Conservation (phyloP, 164 flowering plant species). For the Dillenia suffruticosa region DNA sequence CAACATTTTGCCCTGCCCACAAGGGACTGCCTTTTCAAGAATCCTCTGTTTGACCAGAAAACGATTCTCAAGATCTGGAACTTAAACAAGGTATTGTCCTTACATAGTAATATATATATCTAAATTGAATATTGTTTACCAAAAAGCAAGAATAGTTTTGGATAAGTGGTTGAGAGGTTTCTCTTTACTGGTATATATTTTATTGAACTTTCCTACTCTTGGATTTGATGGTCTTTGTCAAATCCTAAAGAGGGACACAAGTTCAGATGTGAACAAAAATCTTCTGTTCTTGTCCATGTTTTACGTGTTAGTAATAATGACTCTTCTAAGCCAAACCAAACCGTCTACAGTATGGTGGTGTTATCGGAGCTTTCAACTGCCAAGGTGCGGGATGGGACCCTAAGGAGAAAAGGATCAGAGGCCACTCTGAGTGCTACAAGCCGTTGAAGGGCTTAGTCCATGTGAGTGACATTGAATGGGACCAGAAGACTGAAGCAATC, state of each 20-base stretch:
- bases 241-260: too few relatives aligned
- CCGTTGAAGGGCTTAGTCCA: constrained; percentile 49
- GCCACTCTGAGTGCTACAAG: constrained; percentile 68
- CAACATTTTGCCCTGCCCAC: constrained; percentile 77
- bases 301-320: background rate
- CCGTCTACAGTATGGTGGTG: constrained; percentile 67
- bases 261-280: background rate
- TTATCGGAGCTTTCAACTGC: constrained; percentile 88
- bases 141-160: too few relatives aligned
- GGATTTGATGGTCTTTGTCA: too few relatives aligned
- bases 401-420: constrained; percentile 58
- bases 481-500: constrained; percentile 41
- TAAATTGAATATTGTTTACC: background rate
- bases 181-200: too few relatives aligned
- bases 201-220: too few relatives aligned
- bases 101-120: too few relatives aligned
- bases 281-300: background rate
- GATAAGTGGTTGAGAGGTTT: too few relatives aligned
- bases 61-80: constrained; percentile 87
- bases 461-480: constrained; percentile 70
- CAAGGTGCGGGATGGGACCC: constrained; percentile 95
- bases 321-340: background rate
- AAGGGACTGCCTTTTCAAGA: constrained; percentile 78
- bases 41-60: constrained; percentile 68
- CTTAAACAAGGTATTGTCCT: constrained; percentile 66